Percentiles rank a stretch among this genome's conserved stretches.
Conservation (phyloP, 495 filamentous ascomycete genomes). For the Neurospora sp. region DNA sequence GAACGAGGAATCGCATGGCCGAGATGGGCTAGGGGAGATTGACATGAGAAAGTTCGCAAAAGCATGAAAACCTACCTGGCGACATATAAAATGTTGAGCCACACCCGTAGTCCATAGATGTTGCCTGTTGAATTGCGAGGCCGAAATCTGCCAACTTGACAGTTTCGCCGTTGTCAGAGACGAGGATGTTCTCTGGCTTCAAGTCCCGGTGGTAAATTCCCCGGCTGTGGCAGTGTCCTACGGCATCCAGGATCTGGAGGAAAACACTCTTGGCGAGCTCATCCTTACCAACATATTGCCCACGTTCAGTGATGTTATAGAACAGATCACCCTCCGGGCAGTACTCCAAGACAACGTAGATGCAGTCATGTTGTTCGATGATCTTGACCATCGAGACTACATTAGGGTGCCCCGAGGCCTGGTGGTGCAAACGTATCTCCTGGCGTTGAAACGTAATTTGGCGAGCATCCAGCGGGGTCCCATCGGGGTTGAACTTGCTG, state of each 20-base stretch:
- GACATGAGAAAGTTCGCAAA: slow-evolving; percentile 3
- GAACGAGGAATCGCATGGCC: background rate
- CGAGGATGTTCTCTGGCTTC: slow-evolving; percentile 97
- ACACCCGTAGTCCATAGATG: slow-evolving; percentile 89
- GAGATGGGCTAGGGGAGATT: background rate
- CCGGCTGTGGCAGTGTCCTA: slow-evolving; percentile 83
- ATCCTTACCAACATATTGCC: slow-evolving; percentile 90
- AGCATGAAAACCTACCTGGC: slow-evolving; percentile 59
- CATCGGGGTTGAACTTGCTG: slow-evolving; percentile 64
- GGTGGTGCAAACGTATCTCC: slow-evolving; percentile 85
- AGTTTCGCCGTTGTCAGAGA: slow-evolving; percentile 74
- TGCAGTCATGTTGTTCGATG: slow-evolving; percentile 85
- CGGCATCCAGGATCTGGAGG: slow-evolving; percentile 95
- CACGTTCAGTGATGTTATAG: slow-evolving; percentile 89
- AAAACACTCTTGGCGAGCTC: slow-evolving; percentile 76
- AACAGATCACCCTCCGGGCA: slow-evolving; percentile 97
- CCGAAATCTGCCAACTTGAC: slow-evolving; percentile 98
- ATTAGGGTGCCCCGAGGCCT: slow-evolving; percentile 80
- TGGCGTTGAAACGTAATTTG: slow-evolving; percentile 84
- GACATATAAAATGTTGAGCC: slow-evolving; percentile 99
- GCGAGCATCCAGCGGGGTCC: slow-evolving; percentile 69
- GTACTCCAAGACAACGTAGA: slow-evolving; percentile 93
- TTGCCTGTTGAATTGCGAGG: slow-evolving; percentile 70
- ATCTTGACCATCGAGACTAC: slow-evolving; percentile 93
- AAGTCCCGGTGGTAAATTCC: slow-evolving; percentile 97